A percentile compares a stretch with the other conserved stretches of the same genome.
These are phyloP conservation scores for Melastoma malabathricum DNA, from an alignment of 345 rosid genomes.

Conservation along the genomic window DNA sequence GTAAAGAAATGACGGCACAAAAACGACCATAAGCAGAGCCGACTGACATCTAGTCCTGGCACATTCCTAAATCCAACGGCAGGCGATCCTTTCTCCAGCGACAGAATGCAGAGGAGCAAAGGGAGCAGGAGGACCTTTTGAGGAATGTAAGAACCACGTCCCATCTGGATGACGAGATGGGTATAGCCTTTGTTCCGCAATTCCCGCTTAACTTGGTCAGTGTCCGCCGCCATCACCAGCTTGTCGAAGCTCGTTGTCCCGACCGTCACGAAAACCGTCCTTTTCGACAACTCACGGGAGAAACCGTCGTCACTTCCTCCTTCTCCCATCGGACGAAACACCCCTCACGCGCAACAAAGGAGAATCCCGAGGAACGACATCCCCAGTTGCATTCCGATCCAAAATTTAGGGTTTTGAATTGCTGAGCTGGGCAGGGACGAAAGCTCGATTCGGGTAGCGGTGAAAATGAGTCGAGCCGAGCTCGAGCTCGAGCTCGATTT, in stretches of 20 bases:
- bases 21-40: too few species aligned
- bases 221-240: conserved; percentile 50
- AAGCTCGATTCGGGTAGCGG: too few species aligned
- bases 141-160: conserved; percentile 63
- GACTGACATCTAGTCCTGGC: neutral
- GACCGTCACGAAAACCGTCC: conserved; percentile 64
- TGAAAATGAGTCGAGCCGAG: too few species aligned
- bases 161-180: conserved; percentile 75
- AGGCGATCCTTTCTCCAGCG: neutral
- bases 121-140: conserved; percentile 24
- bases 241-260: conserved; percentile 87
- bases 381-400: too few species aligned
- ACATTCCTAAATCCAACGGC: neutral
- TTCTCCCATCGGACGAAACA: too few species aligned
- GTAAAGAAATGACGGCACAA: too few species aligned
- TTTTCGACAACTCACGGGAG: conserved; percentile 15
- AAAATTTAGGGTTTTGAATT: too few species aligned
- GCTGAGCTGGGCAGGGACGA: too few species aligned
- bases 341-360: too few species aligned
- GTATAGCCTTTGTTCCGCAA: conserved; percentile 54
- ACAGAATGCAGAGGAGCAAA: neutral
- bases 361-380: too few species aligned
- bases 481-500: too few species aligned
- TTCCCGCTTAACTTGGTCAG: conserved; percentile 39
- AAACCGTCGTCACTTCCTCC: too few species aligned